Evolutionary conservation across 2,329 filamentous ascomycete genomes (phyloP).

Genomic region (Trichoderma breve): DNA sequence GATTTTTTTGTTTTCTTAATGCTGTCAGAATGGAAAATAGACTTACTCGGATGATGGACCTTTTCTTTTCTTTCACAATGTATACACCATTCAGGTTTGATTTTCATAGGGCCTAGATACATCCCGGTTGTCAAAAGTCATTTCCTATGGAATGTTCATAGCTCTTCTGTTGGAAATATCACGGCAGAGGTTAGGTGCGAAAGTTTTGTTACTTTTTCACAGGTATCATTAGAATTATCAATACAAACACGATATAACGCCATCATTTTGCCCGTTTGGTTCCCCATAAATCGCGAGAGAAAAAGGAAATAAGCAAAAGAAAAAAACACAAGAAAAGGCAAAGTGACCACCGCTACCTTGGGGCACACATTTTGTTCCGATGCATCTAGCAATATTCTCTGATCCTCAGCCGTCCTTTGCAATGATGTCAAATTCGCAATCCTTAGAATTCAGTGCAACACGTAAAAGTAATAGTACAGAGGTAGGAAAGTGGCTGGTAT

Average conservation of each 20-base stretch:
- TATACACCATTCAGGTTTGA: not conserved
- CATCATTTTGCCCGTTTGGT: not conserved
- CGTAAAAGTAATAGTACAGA: slow-evolving; percentile 6
- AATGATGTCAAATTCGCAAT: not conserved
- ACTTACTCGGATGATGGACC: not conserved
- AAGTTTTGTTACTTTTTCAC: not conserved
- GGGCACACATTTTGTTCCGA: not conserved
- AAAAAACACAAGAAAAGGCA: not conserved
- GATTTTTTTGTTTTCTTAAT: not conserved
- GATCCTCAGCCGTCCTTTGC: not conserved
- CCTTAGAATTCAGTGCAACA: not conserved
- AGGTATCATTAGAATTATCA: slow-evolving; percentile 1
- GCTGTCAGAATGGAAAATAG: not conserved
- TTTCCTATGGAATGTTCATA: not conserved
- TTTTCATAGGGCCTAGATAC: not conserved
- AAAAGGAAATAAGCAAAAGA: not conserved
- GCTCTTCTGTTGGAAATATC: not conserved
- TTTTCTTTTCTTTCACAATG: not conserved
- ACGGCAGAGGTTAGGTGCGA: not conserved
- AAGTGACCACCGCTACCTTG: not conserved
- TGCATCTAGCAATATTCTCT: not conserved
- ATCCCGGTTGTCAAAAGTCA: not conserved
- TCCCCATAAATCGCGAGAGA: not conserved
- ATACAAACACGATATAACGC: not conserved
- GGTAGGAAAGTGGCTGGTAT: not conserved